These are phyloP conservation scores for Nakazawaea anatomiae DNA, from an alignment of 805 yeast species.

Conservation along the genomic window DNA sequence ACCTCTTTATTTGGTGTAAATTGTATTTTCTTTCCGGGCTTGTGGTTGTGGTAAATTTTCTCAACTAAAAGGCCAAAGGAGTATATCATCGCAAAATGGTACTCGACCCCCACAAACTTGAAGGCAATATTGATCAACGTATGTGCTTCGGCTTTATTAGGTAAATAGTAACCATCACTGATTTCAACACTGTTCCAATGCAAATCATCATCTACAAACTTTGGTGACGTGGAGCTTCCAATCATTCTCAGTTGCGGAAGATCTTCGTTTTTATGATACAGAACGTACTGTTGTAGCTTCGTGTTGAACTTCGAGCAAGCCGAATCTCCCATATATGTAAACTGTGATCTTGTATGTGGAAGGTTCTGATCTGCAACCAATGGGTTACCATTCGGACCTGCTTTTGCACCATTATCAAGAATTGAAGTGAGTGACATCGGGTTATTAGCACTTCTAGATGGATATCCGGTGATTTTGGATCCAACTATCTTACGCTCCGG, in stretches of 20 bases:
- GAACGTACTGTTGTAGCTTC: constrained; percentile 9
- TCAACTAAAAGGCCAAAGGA: constrained; percentile 4
- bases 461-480: not conserved
- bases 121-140: constrained; percentile 2
- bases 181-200: constrained; percentile 5
- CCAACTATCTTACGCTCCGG: not conserved
- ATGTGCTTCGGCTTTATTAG: constrained; percentile 2
- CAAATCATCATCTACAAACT: constrained; percentile 1
- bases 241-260: not conserved
- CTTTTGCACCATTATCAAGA: not conserved
- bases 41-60: constrained; percentile 1
- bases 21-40: constrained; percentile 1
- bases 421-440: constrained; percentile 5
- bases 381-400: constrained; percentile 8
- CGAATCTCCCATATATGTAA: constrained; percentile 10
- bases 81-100: constrained; percentile 5
- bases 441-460: not conserved
- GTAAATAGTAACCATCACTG: not conserved
- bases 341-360: not conserved
- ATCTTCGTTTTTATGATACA: not conserved
- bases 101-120: constrained; percentile 7
- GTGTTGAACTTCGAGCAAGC: constrained; percentile 11
- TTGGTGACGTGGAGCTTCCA: not conserved
- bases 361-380: constrained; percentile 10
- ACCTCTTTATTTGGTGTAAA: not conserved